Evolutionary conservation across 2,329 filamentous ascomycete genomes (phyloP), one percentile per base, ranked within the genome.

Genomic region (Pestalotiopsis sp.): DNA sequence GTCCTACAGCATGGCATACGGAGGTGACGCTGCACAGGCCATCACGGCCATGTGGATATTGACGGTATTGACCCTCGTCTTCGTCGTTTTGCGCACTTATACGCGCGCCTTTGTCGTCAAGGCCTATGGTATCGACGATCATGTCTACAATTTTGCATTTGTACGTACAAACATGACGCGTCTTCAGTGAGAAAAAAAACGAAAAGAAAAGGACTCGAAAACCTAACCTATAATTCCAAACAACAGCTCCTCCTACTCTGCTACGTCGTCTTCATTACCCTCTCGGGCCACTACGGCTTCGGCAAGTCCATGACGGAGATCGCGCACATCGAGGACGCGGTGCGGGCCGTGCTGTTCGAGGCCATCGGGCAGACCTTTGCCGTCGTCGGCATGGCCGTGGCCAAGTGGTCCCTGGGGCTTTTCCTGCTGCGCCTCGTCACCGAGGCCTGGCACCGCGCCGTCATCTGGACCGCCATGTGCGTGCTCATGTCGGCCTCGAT

Each of bases 381-480:
- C 31, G 64, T 69, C 23, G 39, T 71, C 36, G 68, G 65, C 14
- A 69, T 69, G 65, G 59, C 62, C 7, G 60, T 68, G 12, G 69
- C 68, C 2, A 71, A 71, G 56, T 67, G 60, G n/a, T 70, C 70
- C 14, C 60, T 71, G 12, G 70, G 68, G 1, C 57, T 71, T 1
- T 71, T 71, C 58, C 45, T 70, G 3, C 45, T 71, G 20, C 68
- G 68, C 12, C 56, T 71, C n/a, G 66, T 68, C 11, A 61, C 38
- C 39, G 52, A 38, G 14, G 2, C 61, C 13, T 71, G 70, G 70
- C 70, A 71, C 67, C 67, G 66, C 60, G 57, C 60, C 14, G 36
- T 41, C 14, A 68, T 71, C 12, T 71, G 68, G 70, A 45, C 57
- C 2, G 41, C 61, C 14, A 68, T 71, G 64, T 14, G 57, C 6